phyloP scores from a whole-genome alignment of 1,284 basidiomycete genomes.

The Cutaneotrichosporon sp. region DNA sequence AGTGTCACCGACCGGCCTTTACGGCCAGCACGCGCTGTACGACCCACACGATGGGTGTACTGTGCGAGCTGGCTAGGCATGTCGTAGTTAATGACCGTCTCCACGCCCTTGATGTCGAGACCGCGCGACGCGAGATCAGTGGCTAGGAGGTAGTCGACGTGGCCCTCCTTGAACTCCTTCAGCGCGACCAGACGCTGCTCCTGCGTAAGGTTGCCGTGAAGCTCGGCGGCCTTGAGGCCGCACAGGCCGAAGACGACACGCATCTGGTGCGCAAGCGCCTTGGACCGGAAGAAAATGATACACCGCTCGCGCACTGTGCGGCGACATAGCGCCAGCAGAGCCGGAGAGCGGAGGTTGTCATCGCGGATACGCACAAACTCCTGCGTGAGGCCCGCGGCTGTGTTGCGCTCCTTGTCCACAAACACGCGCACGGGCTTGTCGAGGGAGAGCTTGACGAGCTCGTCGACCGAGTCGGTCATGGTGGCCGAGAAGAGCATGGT shows the following conservation, averaged over 20 bases:
- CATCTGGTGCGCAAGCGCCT: constrained; percentile 95
- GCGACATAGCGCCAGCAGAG: constrained; percentile 79
- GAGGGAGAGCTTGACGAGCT: constrained; percentile 84
- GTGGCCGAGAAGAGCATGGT: constrained; percentile 99
- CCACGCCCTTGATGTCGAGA: constrained; percentile 95
- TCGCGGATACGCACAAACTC: constrained; percentile 89
- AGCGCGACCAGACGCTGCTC: constrained; percentile 87
- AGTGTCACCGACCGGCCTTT: constrained; percentile 91
- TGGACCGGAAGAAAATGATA: constrained; percentile 92
- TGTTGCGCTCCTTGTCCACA: constrained; percentile 86
- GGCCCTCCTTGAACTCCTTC: constrained; percentile 77
- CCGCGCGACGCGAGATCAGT: constrained; percentile 94
- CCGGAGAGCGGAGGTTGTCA: constrained; percentile 67
- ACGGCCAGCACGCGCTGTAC: constrained; percentile 90
- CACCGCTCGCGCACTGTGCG: constrained; percentile 77
- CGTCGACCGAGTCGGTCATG: constrained; percentile 93
- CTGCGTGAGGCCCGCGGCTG: constrained; percentile 83
- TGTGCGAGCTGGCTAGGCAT: constrained; percentile 92
- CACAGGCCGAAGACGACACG: constrained; percentile 86
- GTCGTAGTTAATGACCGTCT: constrained; percentile 96
- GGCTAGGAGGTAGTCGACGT: constrained; percentile 84
- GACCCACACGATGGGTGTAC: constrained; percentile 93
- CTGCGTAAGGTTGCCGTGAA: constrained; percentile 92
- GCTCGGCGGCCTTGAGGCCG: constrained; percentile 78
- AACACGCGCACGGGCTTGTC: constrained; percentile 89